Percentiles rank a stretch among this genome's conserved stretches.
These are phyloP conservation scores for Gnomoniopsis sp. DNA, from an alignment of 2,329 filamentous ascomycete species.

Conservation along the genomic window DNA sequence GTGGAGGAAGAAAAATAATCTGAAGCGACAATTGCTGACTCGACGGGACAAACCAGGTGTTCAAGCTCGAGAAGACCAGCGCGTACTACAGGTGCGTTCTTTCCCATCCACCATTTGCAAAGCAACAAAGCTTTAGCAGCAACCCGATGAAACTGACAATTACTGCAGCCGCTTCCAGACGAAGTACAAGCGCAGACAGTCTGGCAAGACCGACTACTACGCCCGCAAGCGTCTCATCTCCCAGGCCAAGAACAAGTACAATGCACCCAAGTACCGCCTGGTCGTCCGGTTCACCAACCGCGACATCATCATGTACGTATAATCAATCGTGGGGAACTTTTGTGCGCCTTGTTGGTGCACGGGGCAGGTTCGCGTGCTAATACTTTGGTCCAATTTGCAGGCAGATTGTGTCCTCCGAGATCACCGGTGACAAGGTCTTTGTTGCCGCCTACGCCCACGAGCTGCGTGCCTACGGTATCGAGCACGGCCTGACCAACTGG, in stretches of 20 bases:
- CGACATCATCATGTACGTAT: slow-evolving; percentile 48
- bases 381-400: slow-evolving; percentile 60
- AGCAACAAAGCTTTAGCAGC: not conserved
- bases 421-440: slow-evolving; percentile 97
- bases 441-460: slow-evolving; percentile 91
- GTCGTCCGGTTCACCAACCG: slow-evolving; percentile 99
- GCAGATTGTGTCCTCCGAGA: slow-evolving; percentile 96
- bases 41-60: slow-evolving; percentile 68
- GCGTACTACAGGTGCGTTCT: slow-evolving; percentile 94
- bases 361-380: not conserved
- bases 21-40: slow-evolving; percentile 99
- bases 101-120: not conserved
- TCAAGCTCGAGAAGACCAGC: slow-evolving; percentile 96
- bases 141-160: slow-evolving; percentile 2
- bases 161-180: slow-evolving; percentile 87
- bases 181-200: slow-evolving; percentile 96
- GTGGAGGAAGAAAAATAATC: slow-evolving; percentile 52
- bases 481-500: slow-evolving; percentile 99
- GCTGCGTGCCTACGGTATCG: slow-evolving; percentile 95
- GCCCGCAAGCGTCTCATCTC: slow-evolving; percentile 99
- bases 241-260: slow-evolving; percentile 99
- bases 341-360: not conserved
- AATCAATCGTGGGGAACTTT: not conserved
- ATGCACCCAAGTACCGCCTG: slow-evolving; percentile 98
- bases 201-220: slow-evolving; percentile 99